phyloP scores from a whole-genome alignment of 1,284 basidiomycete species.

The Schizophyllum commune region DNA sequence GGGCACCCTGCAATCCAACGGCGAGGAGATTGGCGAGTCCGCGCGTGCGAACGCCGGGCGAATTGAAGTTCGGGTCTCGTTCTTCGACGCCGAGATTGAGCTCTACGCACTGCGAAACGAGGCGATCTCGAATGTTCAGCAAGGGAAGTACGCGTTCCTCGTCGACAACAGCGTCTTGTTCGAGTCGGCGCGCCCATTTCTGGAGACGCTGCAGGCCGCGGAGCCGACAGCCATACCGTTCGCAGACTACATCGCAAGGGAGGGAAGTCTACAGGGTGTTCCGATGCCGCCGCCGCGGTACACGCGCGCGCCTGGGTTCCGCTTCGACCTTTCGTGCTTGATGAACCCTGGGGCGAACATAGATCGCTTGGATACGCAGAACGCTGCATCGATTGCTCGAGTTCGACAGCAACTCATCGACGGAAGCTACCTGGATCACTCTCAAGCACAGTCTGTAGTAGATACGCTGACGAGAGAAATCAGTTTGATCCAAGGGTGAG shows the following conservation, averaged over 20 bases:
- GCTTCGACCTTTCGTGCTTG: constrained; percentile 38
- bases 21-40: constrained; percentile 32
- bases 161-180: constrained; percentile 57
- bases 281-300: constrained; percentile 42
- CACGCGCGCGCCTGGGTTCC: constrained; percentile 38
- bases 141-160: constrained; percentile 22
- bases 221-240: constrained; percentile 51
- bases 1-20: constrained; percentile 36
- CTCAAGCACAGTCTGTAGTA: constrained; percentile 62
- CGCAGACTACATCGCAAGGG: constrained; percentile 36
- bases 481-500: constrained; percentile 63
- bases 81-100: constrained; percentile 44
- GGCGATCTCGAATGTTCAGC: constrained; percentile 6
- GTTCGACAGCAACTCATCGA: constrained; percentile 33
- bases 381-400: constrained; percentile 28
- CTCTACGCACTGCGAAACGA: constrained; percentile 26
- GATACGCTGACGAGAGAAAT: constrained; percentile 53
- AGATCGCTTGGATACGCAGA: constrained; percentile 22
- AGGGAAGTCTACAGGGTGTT: constrained; percentile 20
- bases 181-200: constrained; percentile 54
- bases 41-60: constrained; percentile 18
- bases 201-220: constrained; percentile 37
- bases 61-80: constrained; percentile 36
- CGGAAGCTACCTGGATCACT: constrained; percentile 49
- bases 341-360: constrained; percentile 24